Base-by-base conservation (phyloP, 768 basidiomycete species). In the Auriscalpium microsporum region DNA sequence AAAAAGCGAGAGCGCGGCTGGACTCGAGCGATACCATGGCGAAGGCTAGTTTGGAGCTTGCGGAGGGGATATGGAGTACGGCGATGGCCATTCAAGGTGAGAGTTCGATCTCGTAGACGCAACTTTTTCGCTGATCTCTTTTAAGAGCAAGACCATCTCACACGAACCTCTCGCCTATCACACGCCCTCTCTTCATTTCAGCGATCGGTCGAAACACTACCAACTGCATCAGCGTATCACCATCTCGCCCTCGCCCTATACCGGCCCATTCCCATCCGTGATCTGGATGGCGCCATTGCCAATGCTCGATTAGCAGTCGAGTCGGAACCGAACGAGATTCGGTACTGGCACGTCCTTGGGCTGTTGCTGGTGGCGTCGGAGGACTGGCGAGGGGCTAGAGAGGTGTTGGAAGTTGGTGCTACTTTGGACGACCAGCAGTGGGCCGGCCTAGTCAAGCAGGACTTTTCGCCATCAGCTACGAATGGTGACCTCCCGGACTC, bases 271-370 rank as follows among this genome's bases (percentile, higher is more conserved):
- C 78, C 79, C 1, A 70, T 73, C 4, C 83, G 85, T 23, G 78
- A 89, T 58, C 70, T 94, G 36, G 74, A 80, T n/a, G 71, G 75
- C 33, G 90, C 94, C 0, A 78, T 87, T 8, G 69, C 76, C 13
- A 73, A 82, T 50, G 87, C 90, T 0, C 82, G 85, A 7, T 64
- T 73, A 4, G 88, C 93, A 1, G 82, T 95, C 3, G 87, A 94
- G 66, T 74, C 76, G 7, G 81, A 86, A 34, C 73, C 85, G 0
- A 71, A 68, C 35, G 77, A 80, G 56, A 68, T 89, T 23, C 78
- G 90, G 44, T 86, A 88, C 52, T 97, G 94, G 94, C 95, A 97
- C 69, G 78, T 97, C 14, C 76, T 97, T 0, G 92, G 88, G 0
- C 72, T 97, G 5, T 68, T 95, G 10, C 75, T 94, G n/a, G 83